Percentiles rank a stretch among this genome's conserved stretches.
phyloP scores from a whole-genome alignment of 306 rosid genomes.

The Quercus ilex region DNA sequence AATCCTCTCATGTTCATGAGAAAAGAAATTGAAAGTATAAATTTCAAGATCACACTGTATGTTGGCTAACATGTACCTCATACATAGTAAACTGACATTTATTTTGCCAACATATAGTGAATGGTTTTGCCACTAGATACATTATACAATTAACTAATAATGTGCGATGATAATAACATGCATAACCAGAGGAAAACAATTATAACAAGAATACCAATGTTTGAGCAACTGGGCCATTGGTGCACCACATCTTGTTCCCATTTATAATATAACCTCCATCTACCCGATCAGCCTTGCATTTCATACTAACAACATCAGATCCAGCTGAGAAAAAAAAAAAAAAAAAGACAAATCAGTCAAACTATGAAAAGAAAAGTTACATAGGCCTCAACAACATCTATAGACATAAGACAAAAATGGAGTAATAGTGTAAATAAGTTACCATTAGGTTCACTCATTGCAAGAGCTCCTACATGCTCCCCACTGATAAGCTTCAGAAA shows the following conservation, averaged over 20 bases:
- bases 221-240: constrained; percentile 92
- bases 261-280: constrained; percentile 79
- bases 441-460: constrained; percentile 99
- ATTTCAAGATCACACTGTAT: background rate
- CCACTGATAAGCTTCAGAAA: constrained; percentile 81
- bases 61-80: background rate
- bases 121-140: background rate
- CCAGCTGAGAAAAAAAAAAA: constrained; percentile 64
- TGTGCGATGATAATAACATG: background rate
- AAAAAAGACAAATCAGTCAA: constrained; percentile 14
- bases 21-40: background rate
- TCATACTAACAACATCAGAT: constrained; percentile 98
- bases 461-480: constrained; percentile 95
- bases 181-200: background rate
- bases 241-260: constrained; percentile 99
- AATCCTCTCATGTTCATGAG: background rate
- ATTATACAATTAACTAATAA: background rate
- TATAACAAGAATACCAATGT: constrained; percentile 55
- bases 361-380: background rate
- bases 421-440: constrained; percentile 23
- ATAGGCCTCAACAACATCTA: constrained; percentile 17
- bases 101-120: background rate
- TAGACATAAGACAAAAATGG: constrained; percentile 9
- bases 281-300: constrained; percentile 87
- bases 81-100: background rate